Conservation (phyloP, 371 early-diverging fungal species). For the Rhizopus stolonifer region DNA sequence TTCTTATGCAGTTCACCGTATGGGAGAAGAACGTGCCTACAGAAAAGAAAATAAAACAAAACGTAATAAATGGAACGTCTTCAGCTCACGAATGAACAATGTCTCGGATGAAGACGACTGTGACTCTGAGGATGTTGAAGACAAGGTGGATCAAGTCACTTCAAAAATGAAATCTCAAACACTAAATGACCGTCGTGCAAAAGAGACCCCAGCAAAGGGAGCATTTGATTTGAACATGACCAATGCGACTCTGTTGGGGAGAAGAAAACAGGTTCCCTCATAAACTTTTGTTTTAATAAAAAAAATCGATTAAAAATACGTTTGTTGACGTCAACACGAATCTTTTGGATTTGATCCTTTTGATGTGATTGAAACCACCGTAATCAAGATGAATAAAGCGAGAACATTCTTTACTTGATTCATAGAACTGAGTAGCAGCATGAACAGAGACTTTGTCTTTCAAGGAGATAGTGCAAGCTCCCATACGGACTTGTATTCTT, state of each 20-base stretch:
- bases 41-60: constrained; percentile 17
- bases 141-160: background rate
- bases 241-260: constrained; percentile 45
- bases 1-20: constrained; percentile 57
- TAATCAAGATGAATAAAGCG: too few relatives aligned
- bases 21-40: constrained; percentile 55
- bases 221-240: constrained; percentile 48
- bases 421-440: too few relatives aligned
- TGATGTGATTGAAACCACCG: too few relatives aligned
- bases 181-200: background rate
- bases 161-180: background rate
- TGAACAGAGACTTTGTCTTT: too few relatives aligned
- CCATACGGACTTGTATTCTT: too few relatives aligned
- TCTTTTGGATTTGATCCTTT: background rate
- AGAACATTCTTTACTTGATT: too few relatives aligned
- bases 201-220: background rate
- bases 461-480: too few relatives aligned
- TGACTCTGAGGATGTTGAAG: constrained; percentile 7
- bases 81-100: background rate
- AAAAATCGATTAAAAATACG: background rate
- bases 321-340: background rate
- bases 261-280: constrained; percentile 11
- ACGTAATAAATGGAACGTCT: background rate
- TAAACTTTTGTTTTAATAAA: too few relatives aligned
- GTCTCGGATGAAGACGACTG: constrained; percentile 1